A percentile compares a stretch with the other conserved stretches of the same genome.
Evolutionary conservation across 257 asterid genomes (phyloP).

Genomic region (Knoxia roxburghii): DNA sequence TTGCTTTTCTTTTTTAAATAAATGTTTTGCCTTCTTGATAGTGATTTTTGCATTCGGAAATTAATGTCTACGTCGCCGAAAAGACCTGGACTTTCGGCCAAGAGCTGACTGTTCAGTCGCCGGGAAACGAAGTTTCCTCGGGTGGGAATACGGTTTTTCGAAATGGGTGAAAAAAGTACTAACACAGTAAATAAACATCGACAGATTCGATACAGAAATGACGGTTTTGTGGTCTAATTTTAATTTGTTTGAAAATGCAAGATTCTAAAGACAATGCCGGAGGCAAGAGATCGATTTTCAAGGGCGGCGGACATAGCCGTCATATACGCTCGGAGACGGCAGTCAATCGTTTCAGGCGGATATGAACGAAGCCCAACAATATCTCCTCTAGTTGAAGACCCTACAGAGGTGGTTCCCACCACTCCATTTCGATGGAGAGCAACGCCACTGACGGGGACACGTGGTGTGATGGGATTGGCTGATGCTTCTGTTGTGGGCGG

Average conservation of each 20-base stretch:
- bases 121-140: neutral
- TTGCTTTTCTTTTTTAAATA: neutral
- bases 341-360: slow-evolving; percentile 12
- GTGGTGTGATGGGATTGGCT: slow-evolving; percentile 18
- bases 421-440: slow-evolving; percentile 43
- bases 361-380: slow-evolving; percentile 3
- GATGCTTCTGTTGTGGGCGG: neutral
- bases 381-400: slow-evolving; percentile 26
- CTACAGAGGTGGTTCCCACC: slow-evolving; percentile 22
- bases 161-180: neutral
- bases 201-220: neutral
- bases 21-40: neutral
- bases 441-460: slow-evolving; percentile 33
- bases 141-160: neutral
- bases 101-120: neutral
- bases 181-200: neutral
- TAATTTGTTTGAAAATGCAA: slow-evolving; percentile 1
- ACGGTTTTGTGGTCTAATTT: neutral
- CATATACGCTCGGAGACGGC: slow-evolving; percentile 29
- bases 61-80: neutral
- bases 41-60: neutral
- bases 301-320: slow-evolving; percentile 36
- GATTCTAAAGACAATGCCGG: slow-evolving; percentile 43
- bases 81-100: neutral
- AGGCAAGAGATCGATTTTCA: slow-evolving; percentile 47